Base-by-base conservation (phyloP, 129 eudicot genomes). In the Tanacetum coccineum region DNA sequence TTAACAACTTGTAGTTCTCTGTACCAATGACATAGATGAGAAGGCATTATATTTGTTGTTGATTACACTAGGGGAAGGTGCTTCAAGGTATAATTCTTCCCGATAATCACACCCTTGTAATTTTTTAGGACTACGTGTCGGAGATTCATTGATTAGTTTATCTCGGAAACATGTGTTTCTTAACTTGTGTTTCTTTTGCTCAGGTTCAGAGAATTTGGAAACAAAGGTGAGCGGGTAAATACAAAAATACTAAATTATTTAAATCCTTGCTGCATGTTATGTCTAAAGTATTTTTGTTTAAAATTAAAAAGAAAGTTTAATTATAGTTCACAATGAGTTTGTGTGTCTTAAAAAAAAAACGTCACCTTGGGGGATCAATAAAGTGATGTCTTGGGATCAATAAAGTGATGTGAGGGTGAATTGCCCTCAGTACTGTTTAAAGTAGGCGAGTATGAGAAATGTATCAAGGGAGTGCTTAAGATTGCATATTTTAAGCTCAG, bases 351-450 rank as follows among this genome's bases (percentile, higher is more conserved):
- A 48, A 48, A n/a, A n/a, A n/a, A 48, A 48, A 18, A 19, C 40
- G 58, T 59, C 48, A 52, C 46, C 0, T 1, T n/a, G n/a, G 1
- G 75, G 49, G 78, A 62, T 67, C 36, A 67, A 11, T 15, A 26
- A 71, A 42, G 47, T 66, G 46, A 44, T 64, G 40, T 63, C 2
- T 22, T n/a, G n/a, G n/a, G n/a, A n/a, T n/a, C n/a, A n/a, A 10
- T n/a, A 25, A 71, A 42, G 46, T 66, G 45, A 44, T 64, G 47
- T 63, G 63, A 48, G 6, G 64, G 52, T 69, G 10, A 36, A 36
- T 36, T 36, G 42, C 42, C 42, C 42, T 57, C 73, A 81, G 70
- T 59, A 71, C 52, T 81, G 89, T 69, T 54, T 6, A 49, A 72
- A 76, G 80, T 85, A 55, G 68, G 65, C 9, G 42, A 36, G 42